phyloP scores from a whole-genome alignment of 208 protist genomes.

The Angomonas deanei region DNA sequence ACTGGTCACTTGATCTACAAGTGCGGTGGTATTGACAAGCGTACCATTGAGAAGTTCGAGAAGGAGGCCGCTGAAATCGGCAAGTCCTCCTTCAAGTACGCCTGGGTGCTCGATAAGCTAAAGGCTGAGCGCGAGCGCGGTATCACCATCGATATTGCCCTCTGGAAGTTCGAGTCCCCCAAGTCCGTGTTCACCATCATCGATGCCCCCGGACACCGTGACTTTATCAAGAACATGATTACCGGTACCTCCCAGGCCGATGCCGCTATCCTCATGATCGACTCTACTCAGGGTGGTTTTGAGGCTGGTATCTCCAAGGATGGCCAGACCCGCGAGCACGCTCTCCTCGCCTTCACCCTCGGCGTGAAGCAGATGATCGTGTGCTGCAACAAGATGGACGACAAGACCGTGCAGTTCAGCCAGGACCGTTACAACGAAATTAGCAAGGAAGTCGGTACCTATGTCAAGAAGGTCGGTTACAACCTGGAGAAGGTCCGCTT shows the following conservation, averaged over 20 bases:
- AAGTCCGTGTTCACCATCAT: constrained; percentile 92
- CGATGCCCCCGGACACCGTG: constrained; percentile 92
- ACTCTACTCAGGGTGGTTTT: constrained; percentile 84
- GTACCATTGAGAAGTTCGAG: constrained; percentile 88
- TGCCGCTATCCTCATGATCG: constrained; percentile 84
- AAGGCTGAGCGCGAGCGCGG: constrained; percentile 92
- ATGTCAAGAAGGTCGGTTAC: constrained; percentile 92
- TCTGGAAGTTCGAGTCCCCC: constrained; percentile 89
- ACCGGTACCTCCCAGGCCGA: constrained; percentile 91
- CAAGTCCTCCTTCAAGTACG: constrained; percentile 92
- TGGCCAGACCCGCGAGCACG: constrained; percentile 92
- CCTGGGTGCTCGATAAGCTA: constrained; percentile 90
- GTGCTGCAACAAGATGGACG: constrained; percentile 88
- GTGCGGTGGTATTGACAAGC: constrained; percentile 88
- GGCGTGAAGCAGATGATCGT: constrained; percentile 91
- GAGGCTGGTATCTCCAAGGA: constrained; percentile 92
- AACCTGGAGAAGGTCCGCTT: constrained; percentile 89
- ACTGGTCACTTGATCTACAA: constrained; percentile 90
- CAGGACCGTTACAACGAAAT: constrained; percentile 91
- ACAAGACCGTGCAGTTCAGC: constrained; percentile 84
- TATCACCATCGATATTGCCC: constrained; percentile 92
- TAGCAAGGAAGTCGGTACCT: constrained; percentile 51
- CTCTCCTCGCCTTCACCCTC: constrained; percentile 82
- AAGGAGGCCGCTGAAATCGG: constrained; percentile 88
- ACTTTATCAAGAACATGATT: constrained; percentile 95